Evolutionary conservation across 2,329 filamentous ascomycete genomes (phyloP), one percentile per base, ranked within the genome.

Genomic region (Calonectria crousiana): DNA sequence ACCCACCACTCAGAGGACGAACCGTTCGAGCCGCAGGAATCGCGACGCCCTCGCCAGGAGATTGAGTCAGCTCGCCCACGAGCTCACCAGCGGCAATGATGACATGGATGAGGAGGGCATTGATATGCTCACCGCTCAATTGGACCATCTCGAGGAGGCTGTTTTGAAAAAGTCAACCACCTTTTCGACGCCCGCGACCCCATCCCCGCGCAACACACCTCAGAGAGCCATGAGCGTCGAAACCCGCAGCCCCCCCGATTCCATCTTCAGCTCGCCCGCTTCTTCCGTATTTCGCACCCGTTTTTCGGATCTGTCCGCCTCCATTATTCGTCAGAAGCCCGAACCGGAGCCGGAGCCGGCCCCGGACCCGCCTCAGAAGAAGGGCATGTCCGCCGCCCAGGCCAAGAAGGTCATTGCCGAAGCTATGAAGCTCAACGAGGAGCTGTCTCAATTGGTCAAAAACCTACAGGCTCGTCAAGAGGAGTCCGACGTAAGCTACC

Each of bases 381-480:
- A 77, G 75, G 81, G 83, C 49, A 83, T 86, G 78, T 82, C 82
- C 28, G 80, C 77, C 28, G 77, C 72, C 34, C 82, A 86, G 76
- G 85, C 86, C 30, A 84, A 83, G 56, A 84, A 84, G 77, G 78
- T 85, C 32, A 83, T 86, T 32, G 78, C 78, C 32, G 84, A 86
- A 77, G 77, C 82, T 69, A 77, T 77, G 68, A 86, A 86, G 75
- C 82, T 93, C 4, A 89, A 88, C 49, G 83, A 85, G 23, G 88
- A 90, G 74, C 82, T 93, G 44, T 85, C 87, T 6, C 83, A 83
- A 6, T 85, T 91, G 14, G 84, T 91, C 41, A 82, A 83, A 34
- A 89, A 88, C 71, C 85, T 93, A 26, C 85, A 87, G 69, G 87
- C 86, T 49, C 87, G 91, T 49, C 89, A 89, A 75, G 90, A 92